Base-by-base conservation (phyloP, 176 grass and related monocot species). In the barley (Hordeum vulgare) region DNA sequence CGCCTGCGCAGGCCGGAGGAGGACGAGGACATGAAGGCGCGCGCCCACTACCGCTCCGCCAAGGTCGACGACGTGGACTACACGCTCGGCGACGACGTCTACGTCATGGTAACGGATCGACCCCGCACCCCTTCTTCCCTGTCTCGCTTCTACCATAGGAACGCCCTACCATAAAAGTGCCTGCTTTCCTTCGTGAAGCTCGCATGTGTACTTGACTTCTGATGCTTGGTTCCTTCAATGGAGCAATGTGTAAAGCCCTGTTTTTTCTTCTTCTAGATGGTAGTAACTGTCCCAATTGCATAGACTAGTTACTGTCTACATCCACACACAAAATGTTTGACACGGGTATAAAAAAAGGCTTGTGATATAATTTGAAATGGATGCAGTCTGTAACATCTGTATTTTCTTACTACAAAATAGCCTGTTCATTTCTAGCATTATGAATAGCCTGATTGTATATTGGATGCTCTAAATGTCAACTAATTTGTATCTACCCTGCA, bases 1-100 rank as follows among this genome's bases (percentile, higher is more conserved):
- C 31, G 31, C 31, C 3, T 1, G 11, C 44, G 27, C 67, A 94
- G 92, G 39, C 12, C 44, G 5, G 92, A 89, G 2, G 86, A 90
- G 5, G 83, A 90, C 0, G 86, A 92, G 6, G 81, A 84, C 0
- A 1, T 84, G 25, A 78, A 69, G 47, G 92, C 86, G 12, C 77
- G 37, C 7, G 56, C 69, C 7, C 95, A 97, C 84, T 97, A 93
- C 84, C 33, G 36, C 10, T 72, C 35, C 9, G 86, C 90, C 20
- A 91, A 74, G 17, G 92, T 94, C 6, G 92, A 97, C 35, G 83
- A 64, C 13, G 6, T 77, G 1, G 40, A 89, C 26, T 97, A 94
- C 69, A 24, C 66, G 17, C 88, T 97, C 1, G 24, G 59, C 10
- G 95, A 97, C n/a, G 88, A 94, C 33, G 90, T 90, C 13, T 93